A percentile compares a stretch with the other conserved stretches of the same genome.
These are phyloP conservation scores for Alnus rubra DNA, from an alignment of 306 rosid species.

Conservation along the genomic window DNA sequence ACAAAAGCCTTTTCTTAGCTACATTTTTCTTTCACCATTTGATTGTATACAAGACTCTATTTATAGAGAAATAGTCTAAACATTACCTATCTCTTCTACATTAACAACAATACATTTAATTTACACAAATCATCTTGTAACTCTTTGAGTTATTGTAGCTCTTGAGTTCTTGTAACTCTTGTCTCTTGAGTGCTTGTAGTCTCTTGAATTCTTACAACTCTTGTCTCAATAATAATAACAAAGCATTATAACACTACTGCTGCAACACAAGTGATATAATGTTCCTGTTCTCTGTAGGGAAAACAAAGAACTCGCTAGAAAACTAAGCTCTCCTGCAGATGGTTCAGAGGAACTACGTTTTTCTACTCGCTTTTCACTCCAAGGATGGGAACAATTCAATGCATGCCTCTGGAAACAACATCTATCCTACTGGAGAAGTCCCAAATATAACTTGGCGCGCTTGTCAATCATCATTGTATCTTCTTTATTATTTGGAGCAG, in stretches of 20 bases:
- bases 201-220: too few species aligned
- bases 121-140: too few species aligned
- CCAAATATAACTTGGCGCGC: slow-evolving; percentile 32
- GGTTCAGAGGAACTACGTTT: slow-evolving; percentile 21
- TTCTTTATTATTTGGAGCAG: slow-evolving; percentile 32
- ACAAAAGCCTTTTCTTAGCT: too few species aligned
- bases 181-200: too few species aligned
- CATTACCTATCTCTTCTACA: too few species aligned
- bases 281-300: slow-evolving; percentile 10
- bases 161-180: too few species aligned
- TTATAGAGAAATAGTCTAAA: too few species aligned
- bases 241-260: not conserved
- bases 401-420: slow-evolving; percentile 40
- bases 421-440: slow-evolving; percentile 39
- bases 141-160: too few species aligned
- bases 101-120: too few species aligned
- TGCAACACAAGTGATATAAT: not conserved
- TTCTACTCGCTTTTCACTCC: slow-evolving; percentile 30
- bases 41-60: too few species aligned
- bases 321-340: slow-evolving; percentile 16
- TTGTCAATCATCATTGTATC: not conserved
- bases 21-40: too few species aligned
- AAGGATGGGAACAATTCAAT: slow-evolving; percentile 37
- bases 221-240: not conserved
- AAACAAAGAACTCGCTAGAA: slow-evolving; percentile 21